phyloP scores from a whole-genome alignment of 495 filamentous ascomycete species.

The Platismatia glauca region DNA sequence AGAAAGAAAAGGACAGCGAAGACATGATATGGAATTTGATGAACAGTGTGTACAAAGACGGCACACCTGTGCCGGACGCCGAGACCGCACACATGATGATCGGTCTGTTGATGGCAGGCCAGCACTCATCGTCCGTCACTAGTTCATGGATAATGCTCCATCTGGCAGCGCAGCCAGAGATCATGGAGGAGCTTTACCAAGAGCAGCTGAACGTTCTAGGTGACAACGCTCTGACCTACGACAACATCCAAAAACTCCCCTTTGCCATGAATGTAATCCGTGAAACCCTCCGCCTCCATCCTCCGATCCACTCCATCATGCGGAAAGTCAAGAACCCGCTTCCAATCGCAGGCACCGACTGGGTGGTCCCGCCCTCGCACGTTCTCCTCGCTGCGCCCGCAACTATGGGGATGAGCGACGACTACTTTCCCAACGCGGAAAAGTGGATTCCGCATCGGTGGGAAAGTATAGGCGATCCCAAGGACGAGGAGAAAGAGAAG shows the following conservation, averaged over 20 bases:
- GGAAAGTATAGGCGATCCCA: slow-evolving; percentile 41
- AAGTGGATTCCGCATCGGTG: slow-evolving; percentile 85
- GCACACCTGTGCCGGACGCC: slow-evolving; percentile 59
- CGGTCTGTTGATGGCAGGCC: slow-evolving; percentile 78
- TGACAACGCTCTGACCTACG: slow-evolving; percentile 51
- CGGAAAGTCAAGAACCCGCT: slow-evolving; percentile 74
- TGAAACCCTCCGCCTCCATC: slow-evolving; percentile 74
- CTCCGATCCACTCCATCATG: slow-evolving; percentile 79
- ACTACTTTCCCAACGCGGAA: slow-evolving; percentile 73
- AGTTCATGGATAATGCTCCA: slow-evolving; percentile 76
- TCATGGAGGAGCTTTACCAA: slow-evolving; percentile 65
- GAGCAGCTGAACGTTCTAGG: slow-evolving; percentile 62
- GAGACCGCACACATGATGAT: slow-evolving; percentile 91
- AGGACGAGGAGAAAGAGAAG: slow-evolving; percentile 59
- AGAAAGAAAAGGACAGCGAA: slow-evolving; percentile 40
- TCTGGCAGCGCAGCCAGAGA: slow-evolving; percentile 60
- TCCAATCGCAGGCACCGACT: slow-evolving; percentile 67
- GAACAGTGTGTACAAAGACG: slow-evolving; percentile 69
- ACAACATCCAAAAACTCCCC: slow-evolving; percentile 60
- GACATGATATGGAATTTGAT: slow-evolving; percentile 84
- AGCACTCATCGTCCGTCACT: slow-evolving; percentile 78
- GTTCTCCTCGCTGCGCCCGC: slow-evolving; percentile 78
- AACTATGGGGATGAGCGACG: slow-evolving; percentile 58
- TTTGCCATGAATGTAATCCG: slow-evolving; percentile 63
- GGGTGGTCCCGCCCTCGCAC: slow-evolving; percentile 66